Evolutionary conservation across 2,329 filamentous ascomycete species (phyloP), one percentile per base, ranked within the genome.

Genomic region (Ceratocystis papillata): DNA sequence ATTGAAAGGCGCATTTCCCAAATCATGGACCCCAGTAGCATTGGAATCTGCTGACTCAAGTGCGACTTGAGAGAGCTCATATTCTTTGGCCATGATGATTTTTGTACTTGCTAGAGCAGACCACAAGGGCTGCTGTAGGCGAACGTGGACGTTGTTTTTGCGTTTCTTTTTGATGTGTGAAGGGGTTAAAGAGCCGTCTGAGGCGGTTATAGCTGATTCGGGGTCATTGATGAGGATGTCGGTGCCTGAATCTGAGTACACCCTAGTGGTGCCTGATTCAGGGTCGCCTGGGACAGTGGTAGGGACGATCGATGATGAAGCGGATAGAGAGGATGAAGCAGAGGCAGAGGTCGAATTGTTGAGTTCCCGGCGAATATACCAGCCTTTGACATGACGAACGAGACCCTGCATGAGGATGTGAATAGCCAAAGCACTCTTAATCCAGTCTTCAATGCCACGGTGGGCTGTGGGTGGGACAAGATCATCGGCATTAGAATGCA

Each of bases 21-120:
- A 80, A 75, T 89, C 87, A 76, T 90, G 86, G 73, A 87, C 85
- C 72, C 90, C 87, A 72, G 86, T 89, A 71, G 86, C 85, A 73
- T 89, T 87, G 70, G 88, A 86, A 72, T 87, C 87, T 41, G 83
- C 84, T 63, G 86, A 87, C 76, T 91, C 88, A 65, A 84, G 83
- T 68, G 87, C 83, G 67, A 87, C 85, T 74, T 89, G 86, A 70
- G 89, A 93, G 74, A 95, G 83, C 76, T 91, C 88, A 71, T 90
- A 89, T 76, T 91, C 92, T 78, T 96, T 94, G 73, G 95, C 87
- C 77, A 96, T 90, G 71, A 94, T 93, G 74, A 96, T 92, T 80
- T 96, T 96, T 73, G 92, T 96, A 77, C 90, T 96, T 63, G 92
- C 92, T 71, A 96, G 83, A 61, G 92, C 92, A 69, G 92, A 90